phyloP scores from a whole-genome alignment of 805 yeast genomes.

The Danielia oregonensis region DNA sequence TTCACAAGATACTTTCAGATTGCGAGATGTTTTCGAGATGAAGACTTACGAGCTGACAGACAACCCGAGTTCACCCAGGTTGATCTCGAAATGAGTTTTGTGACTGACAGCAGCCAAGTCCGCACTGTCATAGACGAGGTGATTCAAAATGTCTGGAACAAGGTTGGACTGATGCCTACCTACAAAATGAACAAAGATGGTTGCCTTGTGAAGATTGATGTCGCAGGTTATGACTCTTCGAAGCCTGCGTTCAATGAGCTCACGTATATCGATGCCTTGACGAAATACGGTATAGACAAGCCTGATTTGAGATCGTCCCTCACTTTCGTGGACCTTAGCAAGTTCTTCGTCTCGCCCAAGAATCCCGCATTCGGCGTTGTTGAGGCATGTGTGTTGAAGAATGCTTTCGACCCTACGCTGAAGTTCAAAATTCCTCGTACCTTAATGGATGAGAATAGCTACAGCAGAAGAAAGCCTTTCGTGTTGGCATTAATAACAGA shows the following conservation, averaged over 20 bases:
- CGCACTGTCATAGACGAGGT: slow-evolving; percentile 58
- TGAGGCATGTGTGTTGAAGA: slow-evolving; percentile 66
- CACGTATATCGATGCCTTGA: slow-evolving; percentile 65
- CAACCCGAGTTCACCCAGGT: slow-evolving; percentile 98
- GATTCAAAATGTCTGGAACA: slow-evolving; percentile 53
- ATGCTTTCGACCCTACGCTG: slow-evolving; percentile 33
- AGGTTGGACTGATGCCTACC: slow-evolving; percentile 37
- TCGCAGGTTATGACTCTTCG: slow-evolving; percentile 11
- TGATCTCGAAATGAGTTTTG: slow-evolving; percentile 92
- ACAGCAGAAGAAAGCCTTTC: slow-evolving; percentile 56
- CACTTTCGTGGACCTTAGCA: slow-evolving; percentile 46
- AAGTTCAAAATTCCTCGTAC: slow-evolving; percentile 32
- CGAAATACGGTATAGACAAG: slow-evolving; percentile 84
- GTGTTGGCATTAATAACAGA: slow-evolving; percentile 48
- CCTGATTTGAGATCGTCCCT: slow-evolving; percentile 79
- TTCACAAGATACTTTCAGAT: slow-evolving; percentile 81
- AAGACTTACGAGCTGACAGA: slow-evolving; percentile 89
- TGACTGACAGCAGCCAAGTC: slow-evolving; percentile 62
- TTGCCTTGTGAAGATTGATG: slow-evolving; percentile 22
- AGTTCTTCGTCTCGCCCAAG: slow-evolving; percentile 27
- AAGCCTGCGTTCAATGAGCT: slow-evolving; percentile 35
- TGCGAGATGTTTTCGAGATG: slow-evolving; percentile 94
- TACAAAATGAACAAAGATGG: slow-evolving; percentile 33
- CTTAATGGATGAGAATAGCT: slow-evolving; percentile 41
- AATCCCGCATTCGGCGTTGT: slow-evolving; percentile 55